Evolutionary conservation across 2,329 filamentous ascomycete genomes (phyloP).

Genomic region (Akanthomyces muscarius): DNA sequence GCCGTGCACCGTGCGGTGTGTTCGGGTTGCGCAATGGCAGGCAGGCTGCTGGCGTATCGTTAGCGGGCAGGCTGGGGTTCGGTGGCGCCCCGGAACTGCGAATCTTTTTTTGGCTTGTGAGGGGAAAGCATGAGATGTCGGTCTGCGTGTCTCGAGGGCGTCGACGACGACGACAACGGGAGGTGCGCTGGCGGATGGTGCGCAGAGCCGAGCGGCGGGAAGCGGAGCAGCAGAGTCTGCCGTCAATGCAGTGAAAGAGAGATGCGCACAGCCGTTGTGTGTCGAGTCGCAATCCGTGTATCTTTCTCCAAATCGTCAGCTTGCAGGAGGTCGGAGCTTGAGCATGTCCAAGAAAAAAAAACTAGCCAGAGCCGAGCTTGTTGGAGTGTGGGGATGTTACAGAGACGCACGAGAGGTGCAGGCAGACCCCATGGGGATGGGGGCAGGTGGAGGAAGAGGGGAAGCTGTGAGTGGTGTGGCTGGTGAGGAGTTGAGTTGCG

Average conservation of each 20-base stretch:
- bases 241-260: not conserved
- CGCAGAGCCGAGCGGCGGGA: not conserved
- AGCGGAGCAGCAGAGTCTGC: not conserved
- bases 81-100: not conserved
- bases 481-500: conserved; percentile 3
- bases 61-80: not conserved
- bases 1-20: conserved; percentile 3
- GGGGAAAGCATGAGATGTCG: conserved; percentile 16
- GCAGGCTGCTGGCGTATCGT: not conserved
- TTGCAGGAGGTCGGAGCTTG: not conserved
- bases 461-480: conserved; percentile 2
- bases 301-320: conserved; percentile 15
- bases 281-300: conserved; percentile 1
- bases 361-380: conserved; percentile 14
- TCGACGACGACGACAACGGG: not conserved
- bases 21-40: conserved; percentile 6
- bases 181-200: not conserved
- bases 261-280: not conserved
- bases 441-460: conserved; percentile 16
- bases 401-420: conserved; percentile 14
- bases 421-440: conserved; percentile 17
- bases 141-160: not conserved
- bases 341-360: conserved; percentile 2
- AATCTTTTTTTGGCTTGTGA: conserved; percentile 3
- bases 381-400: conserved; percentile 13